These are phyloP conservation scores for Excoecaria cochinchinensis DNA, from an alignment of 345 rosid species.

Conservation along the genomic window DNA sequence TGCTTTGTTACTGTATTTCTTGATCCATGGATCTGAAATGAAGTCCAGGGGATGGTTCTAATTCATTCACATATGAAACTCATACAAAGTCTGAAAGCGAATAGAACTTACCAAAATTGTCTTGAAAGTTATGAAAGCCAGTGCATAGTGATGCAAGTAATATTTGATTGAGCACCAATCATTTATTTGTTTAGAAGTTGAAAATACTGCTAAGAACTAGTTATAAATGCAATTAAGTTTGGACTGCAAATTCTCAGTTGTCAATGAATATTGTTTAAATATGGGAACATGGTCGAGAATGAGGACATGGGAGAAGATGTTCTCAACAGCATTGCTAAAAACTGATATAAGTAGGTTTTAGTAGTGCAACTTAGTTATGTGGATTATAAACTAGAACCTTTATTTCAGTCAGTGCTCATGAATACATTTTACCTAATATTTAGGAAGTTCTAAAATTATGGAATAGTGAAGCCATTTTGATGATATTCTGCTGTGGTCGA, in stretches of 20 bases:
- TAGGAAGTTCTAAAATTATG: background rate
- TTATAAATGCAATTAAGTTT: background rate
- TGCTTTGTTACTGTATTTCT: background rate
- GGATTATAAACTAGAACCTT: background rate
- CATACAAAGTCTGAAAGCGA: background rate
- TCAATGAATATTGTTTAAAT: background rate
- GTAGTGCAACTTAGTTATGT: background rate
- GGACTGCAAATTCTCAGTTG: background rate
- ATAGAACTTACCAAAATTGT: background rate
- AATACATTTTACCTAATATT: background rate
- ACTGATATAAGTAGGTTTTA: background rate
- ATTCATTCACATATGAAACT: background rate
- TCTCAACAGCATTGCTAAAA: too few species aligned
- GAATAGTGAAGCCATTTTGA: background rate
- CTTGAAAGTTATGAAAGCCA: background rate
- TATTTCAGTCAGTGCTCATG: background rate
- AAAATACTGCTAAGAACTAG: background rate
- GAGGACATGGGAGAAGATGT: background rate
- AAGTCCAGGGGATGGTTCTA: conserved; percentile 1
- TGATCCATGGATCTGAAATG: background rate
- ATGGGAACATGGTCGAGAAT: background rate
- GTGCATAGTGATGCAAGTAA: background rate
- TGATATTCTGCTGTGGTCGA: background rate
- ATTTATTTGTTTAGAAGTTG: background rate
- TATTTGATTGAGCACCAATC: background rate